Base-by-base conservation (phyloP, 176 grass and related monocot genomes). In the Oryza punctata region DNA sequence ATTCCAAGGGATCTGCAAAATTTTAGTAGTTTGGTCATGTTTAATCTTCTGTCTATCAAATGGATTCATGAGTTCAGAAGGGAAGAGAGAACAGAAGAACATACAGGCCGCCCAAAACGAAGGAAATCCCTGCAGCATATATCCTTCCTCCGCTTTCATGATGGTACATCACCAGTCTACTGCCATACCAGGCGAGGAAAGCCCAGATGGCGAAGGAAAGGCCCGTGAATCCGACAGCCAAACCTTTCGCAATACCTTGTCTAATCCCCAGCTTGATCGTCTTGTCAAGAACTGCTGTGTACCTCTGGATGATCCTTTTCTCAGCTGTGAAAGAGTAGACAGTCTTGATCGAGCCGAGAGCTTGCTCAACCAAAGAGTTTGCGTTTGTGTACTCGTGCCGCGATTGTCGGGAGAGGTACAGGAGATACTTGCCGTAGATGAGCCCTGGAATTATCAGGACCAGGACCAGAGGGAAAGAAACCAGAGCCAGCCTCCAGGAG, bases 281-380 rank as follows among this genome's bases (percentile, higher is more conserved):
- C 67, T 84, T 81, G 63, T 99, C 93, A 64, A 99, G 76, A 63
- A 94, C 81, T 0, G 85, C 85, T 0, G 91, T 90, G 67, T 99
- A 99, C 4, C 57, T 87, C 16, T 92, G 89, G 27, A 94, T 77
- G 15, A 99, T 96, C 32, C 93, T 83, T 21, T 80, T 86, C 89
- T 98, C 96, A 5, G 96, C 96, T 0, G 96, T 99, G 87, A 99
- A 99, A 6, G 96, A 99, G 66, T 99, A 99, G 4, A 96, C 60
- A 13, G 96, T 99, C 85, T 95, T 99, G 85, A 99, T 90, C 1
- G 93, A 93, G 11, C 93, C 81, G 11, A 99, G 89, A 0, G 96
- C 96, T 67, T 98, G 96, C 61, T 95, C 89, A 9, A 92, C 83
- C 14, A 99, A 50, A n/a, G 89, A 92, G 28, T 94, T 96, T 12